These are phyloP conservation scores for Toxicodendron radicans DNA, from an alignment of 345 rosid genomes.

Conservation along the genomic window DNA sequence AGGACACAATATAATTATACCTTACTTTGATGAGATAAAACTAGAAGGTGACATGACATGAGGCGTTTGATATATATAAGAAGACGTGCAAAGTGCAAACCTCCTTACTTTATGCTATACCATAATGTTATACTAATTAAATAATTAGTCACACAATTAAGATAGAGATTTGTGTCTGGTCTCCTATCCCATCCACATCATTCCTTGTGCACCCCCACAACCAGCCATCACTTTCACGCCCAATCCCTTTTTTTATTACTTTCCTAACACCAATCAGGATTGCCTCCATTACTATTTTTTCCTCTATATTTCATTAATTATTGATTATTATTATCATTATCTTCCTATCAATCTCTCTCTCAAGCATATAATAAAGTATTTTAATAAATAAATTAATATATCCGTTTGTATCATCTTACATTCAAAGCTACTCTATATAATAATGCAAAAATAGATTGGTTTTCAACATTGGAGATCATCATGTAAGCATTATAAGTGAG, in stretches of 20 bases:
- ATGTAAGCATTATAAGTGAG: background rate
- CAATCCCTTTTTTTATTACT: conserved; percentile 15
- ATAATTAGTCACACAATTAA: background rate
- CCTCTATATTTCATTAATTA: background rate
- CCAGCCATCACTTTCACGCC: conserved; percentile 22
- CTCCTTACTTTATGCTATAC: background rate
- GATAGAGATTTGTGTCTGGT: conserved; percentile 1
- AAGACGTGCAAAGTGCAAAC: background rate
- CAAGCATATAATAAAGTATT: background rate
- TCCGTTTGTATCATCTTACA: background rate
- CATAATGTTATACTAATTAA: background rate
- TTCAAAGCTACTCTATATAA: background rate
- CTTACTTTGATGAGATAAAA: background rate
- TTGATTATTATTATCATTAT: background rate
- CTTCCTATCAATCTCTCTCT: background rate
- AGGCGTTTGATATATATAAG: no score
- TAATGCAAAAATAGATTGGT: background rate
- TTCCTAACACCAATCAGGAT: conserved; percentile 29
- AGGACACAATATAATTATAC: background rate
- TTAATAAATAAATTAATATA: background rate
- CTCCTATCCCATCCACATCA: conserved; percentile 19
- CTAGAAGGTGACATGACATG: background rate
- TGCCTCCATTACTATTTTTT: conserved; percentile 26
- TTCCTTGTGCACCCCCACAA: conserved; percentile 10
- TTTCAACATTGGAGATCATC: background rate